A percentile compares a stretch with the other conserved stretches of the same genome.
phyloP scores from a whole-genome alignment of 108 stramenopile species.

The Mediolabrus comicus region DNA sequence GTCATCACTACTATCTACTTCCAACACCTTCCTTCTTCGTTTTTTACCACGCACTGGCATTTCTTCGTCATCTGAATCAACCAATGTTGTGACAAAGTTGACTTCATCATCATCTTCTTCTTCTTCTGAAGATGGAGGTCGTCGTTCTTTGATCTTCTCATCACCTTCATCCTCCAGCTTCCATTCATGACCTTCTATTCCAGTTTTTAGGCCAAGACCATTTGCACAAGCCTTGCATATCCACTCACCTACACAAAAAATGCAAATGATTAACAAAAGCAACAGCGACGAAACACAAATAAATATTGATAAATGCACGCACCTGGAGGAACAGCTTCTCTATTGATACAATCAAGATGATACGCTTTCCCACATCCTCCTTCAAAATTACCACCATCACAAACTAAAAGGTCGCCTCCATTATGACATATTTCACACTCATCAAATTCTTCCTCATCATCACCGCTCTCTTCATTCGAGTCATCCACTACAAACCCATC shows the following conservation, averaged over 20 bases:
- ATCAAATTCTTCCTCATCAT: slow-evolving; percentile 33
- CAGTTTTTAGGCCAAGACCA: slow-evolving; percentile 29
- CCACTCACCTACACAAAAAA: slow-evolving; percentile 52
- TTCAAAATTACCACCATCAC: slow-evolving; percentile 57
- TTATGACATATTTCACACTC: slow-evolving; percentile 50
- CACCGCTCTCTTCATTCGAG: slow-evolving; percentile 16
- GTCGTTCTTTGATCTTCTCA: background rate
- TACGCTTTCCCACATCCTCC: slow-evolving; percentile 58
- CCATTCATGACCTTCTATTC: slow-evolving; percentile 52
- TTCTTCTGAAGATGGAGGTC: background rate
- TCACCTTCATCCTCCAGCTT: background rate
- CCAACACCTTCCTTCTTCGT: background rate
- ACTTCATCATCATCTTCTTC: background rate
- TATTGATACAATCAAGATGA: slow-evolving; percentile 54
- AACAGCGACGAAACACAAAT: background rate
- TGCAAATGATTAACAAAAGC: background rate
- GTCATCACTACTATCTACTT: slow-evolving; percentile 6
- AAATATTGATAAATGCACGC: background rate
- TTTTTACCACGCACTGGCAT: background rate
- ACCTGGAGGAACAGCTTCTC: slow-evolving; percentile 46
- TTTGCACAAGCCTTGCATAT: slow-evolving; percentile 61
- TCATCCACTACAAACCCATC: slow-evolving; percentile 57
- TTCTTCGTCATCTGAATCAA: slow-evolving; percentile 20
- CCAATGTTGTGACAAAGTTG: too few relatives aligned
- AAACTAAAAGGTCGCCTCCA: slow-evolving; percentile 62